These are phyloP conservation scores for Hymenoscyphus albidus DNA, from an alignment of 2,329 filamentous ascomycete species.

Conservation along the genomic window DNA sequence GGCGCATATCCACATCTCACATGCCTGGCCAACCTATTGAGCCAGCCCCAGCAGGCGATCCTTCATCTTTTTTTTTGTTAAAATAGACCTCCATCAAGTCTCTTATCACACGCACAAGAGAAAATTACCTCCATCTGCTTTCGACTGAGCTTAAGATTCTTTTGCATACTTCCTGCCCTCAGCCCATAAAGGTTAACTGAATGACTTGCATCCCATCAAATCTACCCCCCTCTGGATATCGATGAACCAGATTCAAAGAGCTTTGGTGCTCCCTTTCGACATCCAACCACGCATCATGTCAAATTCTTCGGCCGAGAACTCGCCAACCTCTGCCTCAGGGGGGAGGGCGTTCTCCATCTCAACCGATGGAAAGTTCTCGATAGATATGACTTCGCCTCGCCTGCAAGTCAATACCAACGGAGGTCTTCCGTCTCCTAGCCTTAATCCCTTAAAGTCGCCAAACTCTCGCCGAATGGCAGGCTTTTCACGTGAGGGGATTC, in stretches of 20 bases:
- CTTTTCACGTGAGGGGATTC: constrained; percentile 53
- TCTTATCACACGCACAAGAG: constrained; percentile 16
- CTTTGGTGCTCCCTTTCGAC: neutral
- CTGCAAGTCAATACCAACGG: constrained; percentile 25
- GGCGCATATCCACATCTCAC: constrained; percentile 13
- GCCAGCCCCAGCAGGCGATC: neutral
- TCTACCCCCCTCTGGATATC: constrained; percentile 13
- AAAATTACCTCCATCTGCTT: constrained; percentile 9
- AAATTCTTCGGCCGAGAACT: constrained; percentile 32
- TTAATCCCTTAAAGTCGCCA: constrained; percentile 48
- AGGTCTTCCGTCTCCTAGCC: constrained; percentile 26
- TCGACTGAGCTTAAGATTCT: constrained; percentile 9
- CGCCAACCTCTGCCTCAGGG: constrained; percentile 28
- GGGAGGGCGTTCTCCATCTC: constrained; percentile 32
- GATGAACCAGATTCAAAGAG: constrained; percentile 17
- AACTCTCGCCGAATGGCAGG: constrained; percentile 43
- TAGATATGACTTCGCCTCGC: constrained; percentile 30
- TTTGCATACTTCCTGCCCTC: constrained; percentile 13
- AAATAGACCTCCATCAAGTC: constrained; percentile 3
- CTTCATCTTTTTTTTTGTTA: neutral
- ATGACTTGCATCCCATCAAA: constrained; percentile 8
- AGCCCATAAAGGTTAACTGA: constrained; percentile 7
- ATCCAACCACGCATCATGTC: constrained; percentile 28
- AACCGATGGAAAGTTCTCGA: constrained; percentile 32
- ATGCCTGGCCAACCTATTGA: neutral